Evolutionary conservation across 805 yeast species (phyloP).

Genomic region (Starmerella floris): DNA sequence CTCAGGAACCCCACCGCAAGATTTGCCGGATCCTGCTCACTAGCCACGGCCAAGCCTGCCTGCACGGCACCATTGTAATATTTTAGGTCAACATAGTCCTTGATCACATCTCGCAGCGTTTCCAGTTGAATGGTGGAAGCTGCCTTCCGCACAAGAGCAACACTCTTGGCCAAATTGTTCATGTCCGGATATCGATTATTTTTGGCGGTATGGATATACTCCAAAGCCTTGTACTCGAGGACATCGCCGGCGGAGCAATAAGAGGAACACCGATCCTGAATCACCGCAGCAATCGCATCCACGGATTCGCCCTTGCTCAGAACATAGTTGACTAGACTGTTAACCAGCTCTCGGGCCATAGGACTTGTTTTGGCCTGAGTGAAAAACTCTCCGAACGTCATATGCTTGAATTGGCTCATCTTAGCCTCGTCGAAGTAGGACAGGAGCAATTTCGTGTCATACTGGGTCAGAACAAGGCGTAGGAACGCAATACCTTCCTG

Average conservation of each 20-base stretch:
- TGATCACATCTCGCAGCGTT: constrained; percentile 66
- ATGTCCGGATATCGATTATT: constrained; percentile 47
- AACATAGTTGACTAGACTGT: constrained; percentile 77
- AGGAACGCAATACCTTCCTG: constrained; percentile 86
- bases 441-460: constrained; percentile 52
- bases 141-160: constrained; percentile 62
- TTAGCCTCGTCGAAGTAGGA: constrained; percentile 53
- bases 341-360: constrained; percentile 70
- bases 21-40: constrained; percentile 49
- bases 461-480: constrained; percentile 65
- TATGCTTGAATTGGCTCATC: constrained; percentile 50
- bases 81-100: constrained; percentile 62
- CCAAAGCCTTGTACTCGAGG: constrained; percentile 83
- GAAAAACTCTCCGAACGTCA: constrained; percentile 65
- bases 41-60: constrained; percentile 64
- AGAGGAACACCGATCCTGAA: constrained; percentile 87
- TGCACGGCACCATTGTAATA: constrained; percentile 78
- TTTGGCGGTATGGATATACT: constrained; percentile 73
- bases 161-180: constrained; percentile 59
- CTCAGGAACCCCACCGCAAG: constrained; percentile 43
- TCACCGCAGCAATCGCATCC: constrained; percentile 70
- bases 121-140: constrained; percentile 66
- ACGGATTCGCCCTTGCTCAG: constrained; percentile 87
- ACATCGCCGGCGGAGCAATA: constrained; percentile 92
- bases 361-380: constrained; percentile 39